phyloP scores from a whole-genome alignment of 2,329 filamentous ascomycete species.

The Colletotrichum tropicale region DNA sequence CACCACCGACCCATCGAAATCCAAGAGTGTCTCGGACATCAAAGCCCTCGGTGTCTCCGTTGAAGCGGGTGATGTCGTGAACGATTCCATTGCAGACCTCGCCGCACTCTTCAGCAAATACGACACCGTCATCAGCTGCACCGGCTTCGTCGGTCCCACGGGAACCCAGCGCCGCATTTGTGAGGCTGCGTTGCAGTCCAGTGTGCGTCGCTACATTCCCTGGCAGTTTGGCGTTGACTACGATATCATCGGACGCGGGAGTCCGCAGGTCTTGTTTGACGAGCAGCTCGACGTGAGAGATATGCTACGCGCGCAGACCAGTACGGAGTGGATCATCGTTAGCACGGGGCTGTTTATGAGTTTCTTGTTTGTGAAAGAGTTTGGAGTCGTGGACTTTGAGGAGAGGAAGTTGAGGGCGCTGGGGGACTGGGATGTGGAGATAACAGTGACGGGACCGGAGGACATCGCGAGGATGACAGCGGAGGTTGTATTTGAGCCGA shows the following conservation, averaged over 20 bases:
- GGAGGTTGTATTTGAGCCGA: slow-evolving; percentile 53
- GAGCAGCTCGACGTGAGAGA: slow-evolving; percentile 67
- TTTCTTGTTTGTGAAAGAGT: slow-evolving; percentile 68
- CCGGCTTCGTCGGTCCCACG: slow-evolving; percentile 60
- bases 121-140: slow-evolving; percentile 63
- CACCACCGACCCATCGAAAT: slow-evolving; percentile 40
- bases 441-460: slow-evolving; percentile 65
- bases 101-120: slow-evolving; percentile 47
- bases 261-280: slow-evolving; percentile 68
- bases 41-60: slow-evolving; percentile 41
- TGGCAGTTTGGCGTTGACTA: slow-evolving; percentile 81
- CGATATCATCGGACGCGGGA: slow-evolving; percentile 63
- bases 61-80: slow-evolving; percentile 49
- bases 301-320: slow-evolving; percentile 50
- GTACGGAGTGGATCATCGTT: slow-evolving; percentile 65
- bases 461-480: slow-evolving; percentile 70
- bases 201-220: slow-evolving; percentile 61
- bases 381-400: slow-evolving; percentile 64
- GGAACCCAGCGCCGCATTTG: slow-evolving; percentile 64
- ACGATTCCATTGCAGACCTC: slow-evolving; percentile 39
- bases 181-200: slow-evolving; percentile 56
- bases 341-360: slow-evolving; percentile 75
- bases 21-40: slow-evolving; percentile 35
- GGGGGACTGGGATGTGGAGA: slow-evolving; percentile 63
- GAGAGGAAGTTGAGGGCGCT: slow-evolving; percentile 53